Percentiles rank a stretch among this genome's conserved stretches.
These are phyloP conservation scores for Mycena vulgaris DNA, from an alignment of 768 basidiomycete species.

Conservation along the genomic window DNA sequence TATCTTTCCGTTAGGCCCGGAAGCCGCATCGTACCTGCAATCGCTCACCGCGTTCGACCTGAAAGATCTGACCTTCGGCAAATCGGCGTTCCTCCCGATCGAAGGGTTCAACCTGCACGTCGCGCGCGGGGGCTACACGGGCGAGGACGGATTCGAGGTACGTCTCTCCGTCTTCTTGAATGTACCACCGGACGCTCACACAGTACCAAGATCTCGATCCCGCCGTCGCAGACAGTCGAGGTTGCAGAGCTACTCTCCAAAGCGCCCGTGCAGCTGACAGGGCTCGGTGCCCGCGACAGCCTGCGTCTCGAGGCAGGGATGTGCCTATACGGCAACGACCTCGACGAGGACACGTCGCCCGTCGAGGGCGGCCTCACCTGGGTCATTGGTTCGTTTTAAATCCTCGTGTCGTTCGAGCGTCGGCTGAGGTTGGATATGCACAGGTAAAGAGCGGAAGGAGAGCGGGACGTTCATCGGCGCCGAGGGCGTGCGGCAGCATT, in stretches of 20 bases:
- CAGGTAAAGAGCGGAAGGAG: conserved; percentile 88
- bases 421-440: not conserved
- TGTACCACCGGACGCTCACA: conserved; percentile 9
- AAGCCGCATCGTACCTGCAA: conserved; percentile 87
- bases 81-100: conserved; percentile 84
- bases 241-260: conserved; percentile 78
- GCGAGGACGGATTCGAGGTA: conserved; percentile 98
- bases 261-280: conserved; percentile 83
- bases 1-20: conserved; percentile 72
- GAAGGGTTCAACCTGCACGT: conserved; percentile 88
- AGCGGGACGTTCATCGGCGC: conserved; percentile 85
- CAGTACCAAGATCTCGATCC: conserved; percentile 84
- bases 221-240: conserved; percentile 80
- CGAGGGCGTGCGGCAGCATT: conserved; percentile 76
- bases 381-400: conserved; percentile 83
- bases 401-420: not conserved
- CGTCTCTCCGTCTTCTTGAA: conserved; percentile 10
- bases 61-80: conserved; percentile 84
- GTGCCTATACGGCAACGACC: conserved; percentile 96
- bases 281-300: conserved; percentile 94
- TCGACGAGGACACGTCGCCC: conserved; percentile 89
- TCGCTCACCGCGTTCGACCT: conserved; percentile 83
- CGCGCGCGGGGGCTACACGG: conserved; percentile 96
- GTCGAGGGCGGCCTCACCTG: conserved; percentile 94
- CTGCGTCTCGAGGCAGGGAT: conserved; percentile 97